Evolutionary conservation across 2,329 filamentous ascomycete genomes (phyloP).

Genomic region (Xylaria sp.): DNA sequence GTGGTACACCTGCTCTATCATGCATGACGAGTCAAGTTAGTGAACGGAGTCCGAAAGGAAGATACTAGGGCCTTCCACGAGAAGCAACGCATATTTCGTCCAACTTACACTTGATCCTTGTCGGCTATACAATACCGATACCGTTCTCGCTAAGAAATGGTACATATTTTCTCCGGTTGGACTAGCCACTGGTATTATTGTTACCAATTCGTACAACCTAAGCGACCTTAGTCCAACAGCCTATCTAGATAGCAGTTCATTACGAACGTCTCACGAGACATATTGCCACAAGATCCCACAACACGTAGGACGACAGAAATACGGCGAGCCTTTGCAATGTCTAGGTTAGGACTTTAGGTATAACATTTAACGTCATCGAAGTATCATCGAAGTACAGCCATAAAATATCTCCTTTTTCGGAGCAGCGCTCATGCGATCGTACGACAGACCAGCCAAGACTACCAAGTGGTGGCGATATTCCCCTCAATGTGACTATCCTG

Average conservation of each 20-base stretch:
- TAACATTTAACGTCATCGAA: not conserved
- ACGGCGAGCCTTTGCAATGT: not conserved
- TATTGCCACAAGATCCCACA: slow-evolving; percentile 3
- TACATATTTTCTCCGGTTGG: not conserved
- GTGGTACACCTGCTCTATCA: not conserved
- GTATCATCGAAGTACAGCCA: no score
- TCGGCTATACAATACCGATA: no score
- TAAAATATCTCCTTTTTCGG: not conserved
- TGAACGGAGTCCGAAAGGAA: not conserved
- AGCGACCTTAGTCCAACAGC: not conserved
- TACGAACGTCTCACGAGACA: not conserved
- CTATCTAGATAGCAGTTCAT: not conserved
- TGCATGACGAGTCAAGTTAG: not conserved
- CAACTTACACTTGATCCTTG: no score
- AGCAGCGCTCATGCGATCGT: not conserved
- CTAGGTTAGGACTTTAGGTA: not conserved
- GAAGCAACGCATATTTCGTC: no score
- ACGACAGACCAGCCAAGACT: not conserved
- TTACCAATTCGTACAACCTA: not conserved
- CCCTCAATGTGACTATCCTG: not conserved
- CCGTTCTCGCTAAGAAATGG: no score
- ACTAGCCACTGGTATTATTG: not conserved
- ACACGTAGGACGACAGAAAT: not conserved
- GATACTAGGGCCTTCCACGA: no score
- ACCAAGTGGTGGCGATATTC: not conserved